These are phyloP conservation scores for Ilex asprella DNA, from an alignment of 257 asterid species.

Conservation along the genomic window DNA sequence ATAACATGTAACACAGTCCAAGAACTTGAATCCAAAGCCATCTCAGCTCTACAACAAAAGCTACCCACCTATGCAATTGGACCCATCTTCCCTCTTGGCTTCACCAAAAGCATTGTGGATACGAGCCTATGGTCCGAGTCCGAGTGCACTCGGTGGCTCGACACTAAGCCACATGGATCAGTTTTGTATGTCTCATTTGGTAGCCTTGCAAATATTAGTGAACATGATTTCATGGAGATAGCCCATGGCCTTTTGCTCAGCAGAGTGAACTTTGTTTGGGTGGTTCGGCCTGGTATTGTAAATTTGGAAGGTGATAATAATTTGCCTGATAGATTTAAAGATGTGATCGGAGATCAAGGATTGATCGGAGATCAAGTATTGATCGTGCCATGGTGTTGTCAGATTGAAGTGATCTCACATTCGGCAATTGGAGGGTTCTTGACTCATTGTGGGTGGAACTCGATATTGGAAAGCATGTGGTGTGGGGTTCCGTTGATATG, in stretches of 20 bases:
- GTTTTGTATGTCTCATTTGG: constrained; percentile 73
- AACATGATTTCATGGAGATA: constrained; percentile 52
- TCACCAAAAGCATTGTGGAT: constrained; percentile 35
- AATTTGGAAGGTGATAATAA: constrained; percentile 37
- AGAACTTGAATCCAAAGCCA: constrained; percentile 46
- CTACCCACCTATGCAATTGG: constrained; percentile 58
- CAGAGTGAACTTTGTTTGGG: constrained; percentile 57
- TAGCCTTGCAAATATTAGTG: constrained; percentile 56
- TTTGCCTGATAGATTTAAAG: constrained; percentile 37
- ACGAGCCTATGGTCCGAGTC: constrained; percentile 69
- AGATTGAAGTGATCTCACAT: constrained; percentile 53
- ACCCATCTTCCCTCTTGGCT: constrained; percentile 47
- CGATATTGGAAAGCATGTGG: constrained; percentile 61
- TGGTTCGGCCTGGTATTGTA: constrained; percentile 59
- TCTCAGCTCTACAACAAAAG: constrained; percentile 40
- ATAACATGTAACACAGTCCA: constrained; percentile 66
- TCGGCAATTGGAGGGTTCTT: constrained; percentile 58
- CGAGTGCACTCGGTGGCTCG: constrained; percentile 65
- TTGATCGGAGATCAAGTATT: constrained; percentile 41
- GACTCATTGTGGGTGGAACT: constrained; percentile 82
- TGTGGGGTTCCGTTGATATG: constrained; percentile 50
- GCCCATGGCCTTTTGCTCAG: constrained; percentile 52
- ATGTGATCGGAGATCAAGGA: constrained; percentile 29
- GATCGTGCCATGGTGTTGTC: constrained; percentile 61
- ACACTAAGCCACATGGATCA: constrained; percentile 42